Conservation (phyloP, 1,139 yeast genomes). For the Debaryomyces robertsiae region DNA sequence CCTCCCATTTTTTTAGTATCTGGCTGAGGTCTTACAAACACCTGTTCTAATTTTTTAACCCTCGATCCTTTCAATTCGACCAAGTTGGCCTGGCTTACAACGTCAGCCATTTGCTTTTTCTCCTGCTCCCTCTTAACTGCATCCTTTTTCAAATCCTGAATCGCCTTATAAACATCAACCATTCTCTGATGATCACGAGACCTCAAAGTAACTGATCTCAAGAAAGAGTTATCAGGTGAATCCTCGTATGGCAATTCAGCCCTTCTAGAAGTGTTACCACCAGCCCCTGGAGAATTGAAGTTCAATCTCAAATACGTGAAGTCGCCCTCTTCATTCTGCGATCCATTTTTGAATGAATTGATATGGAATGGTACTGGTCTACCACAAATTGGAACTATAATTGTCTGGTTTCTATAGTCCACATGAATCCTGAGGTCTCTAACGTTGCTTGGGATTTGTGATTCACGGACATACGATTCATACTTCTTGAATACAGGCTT, state of each 20-base stretch:
- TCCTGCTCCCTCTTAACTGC: slow-evolving; percentile 90
- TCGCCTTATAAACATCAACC: slow-evolving; percentile 87
- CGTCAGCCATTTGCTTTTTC: slow-evolving; percentile 91
- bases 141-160: slow-evolving; percentile 89
- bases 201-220: slow-evolving; percentile 85
- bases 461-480: slow-evolving; percentile 91
- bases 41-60: slow-evolving; percentile 83
- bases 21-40: slow-evolving; percentile 92
- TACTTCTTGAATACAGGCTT: slow-evolving; percentile 84
- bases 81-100: slow-evolving; percentile 87
- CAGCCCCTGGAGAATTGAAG: slow-evolving; percentile 91
- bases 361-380: slow-evolving; percentile 98
- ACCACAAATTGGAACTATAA: slow-evolving; percentile 88
- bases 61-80: slow-evolving; percentile 78
- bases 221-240: slow-evolving; percentile 79
- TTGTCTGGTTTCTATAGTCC: slow-evolving; percentile 85
- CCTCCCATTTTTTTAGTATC: slow-evolving; percentile 96
- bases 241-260: slow-evolving; percentile 91
- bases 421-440: slow-evolving; percentile 85
- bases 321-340: slow-evolving; percentile 96
- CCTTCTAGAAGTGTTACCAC: slow-evolving; percentile 67
- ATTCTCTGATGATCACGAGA: slow-evolving; percentile 90
- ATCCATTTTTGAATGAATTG: slow-evolving; percentile 90
- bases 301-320: slow-evolving; percentile 87
- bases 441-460: slow-evolving; percentile 84